Evolutionary conservation across 139 green algal genomes (phyloP).

Genomic region (Prasinococcaceae sp.): DNA sequence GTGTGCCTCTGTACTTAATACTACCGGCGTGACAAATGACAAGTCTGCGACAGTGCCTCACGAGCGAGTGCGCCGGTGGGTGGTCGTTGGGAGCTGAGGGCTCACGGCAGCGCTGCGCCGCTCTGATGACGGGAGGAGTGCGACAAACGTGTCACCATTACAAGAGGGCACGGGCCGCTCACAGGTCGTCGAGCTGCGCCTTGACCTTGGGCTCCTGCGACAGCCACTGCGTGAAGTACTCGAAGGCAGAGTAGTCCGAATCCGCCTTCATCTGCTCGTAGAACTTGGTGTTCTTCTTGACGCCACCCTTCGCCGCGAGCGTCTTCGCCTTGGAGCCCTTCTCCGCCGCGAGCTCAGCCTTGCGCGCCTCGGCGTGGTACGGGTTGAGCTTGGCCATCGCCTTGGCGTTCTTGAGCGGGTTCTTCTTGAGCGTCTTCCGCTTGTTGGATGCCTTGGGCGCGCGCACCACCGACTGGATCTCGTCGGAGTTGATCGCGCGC

Average conservation of each 20-base stretch:
- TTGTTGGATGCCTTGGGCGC: constrained; percentile 39
- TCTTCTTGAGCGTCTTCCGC: constrained; percentile 78
- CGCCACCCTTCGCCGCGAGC: too few species aligned
- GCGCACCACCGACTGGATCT: constrained; percentile 45
- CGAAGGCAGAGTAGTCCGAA: constrained; percentile 28
- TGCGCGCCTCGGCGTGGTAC: constrained; percentile 53
- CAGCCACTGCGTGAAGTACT: constrained; percentile 32
- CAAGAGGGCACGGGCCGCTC: too few species aligned
- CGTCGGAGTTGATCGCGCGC: constrained; percentile 92
- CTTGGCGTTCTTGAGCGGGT: constrained; percentile 92
- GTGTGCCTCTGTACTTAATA: too few species aligned
- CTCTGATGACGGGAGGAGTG: too few species aligned
- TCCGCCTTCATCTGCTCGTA: constrained; percentile 38
- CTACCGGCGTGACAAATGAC: too few species aligned
- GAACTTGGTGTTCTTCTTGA: constrained; percentile 45
- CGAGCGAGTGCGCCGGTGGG: too few species aligned
- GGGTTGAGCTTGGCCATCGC: constrained; percentile 95
- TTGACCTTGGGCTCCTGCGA: not conserved
- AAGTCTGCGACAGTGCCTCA: too few species aligned
- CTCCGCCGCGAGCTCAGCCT: constrained; percentile 39
- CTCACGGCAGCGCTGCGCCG: too few species aligned
- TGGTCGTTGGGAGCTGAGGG: too few species aligned
- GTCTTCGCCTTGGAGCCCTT: constrained; percentile 11
- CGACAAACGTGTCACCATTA: too few species aligned
- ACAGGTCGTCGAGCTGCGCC: too few species aligned